A percentile compares a stretch with the other conserved stretches of the same genome.
Evolutionary conservation across 2,329 filamentous ascomycete species (phyloP).

Genomic region (Ophiognomonia clavigignenti-juglandacearum): DNA sequence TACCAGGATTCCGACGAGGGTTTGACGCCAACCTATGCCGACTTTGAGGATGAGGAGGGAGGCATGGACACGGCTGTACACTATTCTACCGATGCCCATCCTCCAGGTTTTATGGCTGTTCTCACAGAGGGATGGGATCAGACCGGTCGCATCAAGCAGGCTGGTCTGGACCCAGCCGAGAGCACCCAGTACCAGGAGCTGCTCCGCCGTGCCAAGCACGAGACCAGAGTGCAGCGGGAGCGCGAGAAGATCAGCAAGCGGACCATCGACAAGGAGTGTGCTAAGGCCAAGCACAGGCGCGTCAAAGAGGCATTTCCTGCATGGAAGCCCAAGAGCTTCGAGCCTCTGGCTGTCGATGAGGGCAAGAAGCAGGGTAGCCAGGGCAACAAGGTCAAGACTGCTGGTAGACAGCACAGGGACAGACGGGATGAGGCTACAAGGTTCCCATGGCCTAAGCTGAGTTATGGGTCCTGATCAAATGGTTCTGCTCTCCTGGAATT

Average conservation of each 20-base stretch:
- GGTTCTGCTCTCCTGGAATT: no score
- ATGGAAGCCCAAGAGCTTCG: neutral
- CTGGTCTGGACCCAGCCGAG: neutral
- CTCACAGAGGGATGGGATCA: neutral
- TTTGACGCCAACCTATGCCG: neutral
- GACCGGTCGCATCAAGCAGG: neutral
- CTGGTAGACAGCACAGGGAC: neutral
- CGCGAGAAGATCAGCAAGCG: neutral
- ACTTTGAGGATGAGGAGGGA: neutral
- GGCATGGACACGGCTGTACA: no score
- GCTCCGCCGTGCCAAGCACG: neutral
- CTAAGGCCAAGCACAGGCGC: neutral
- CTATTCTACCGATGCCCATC: neutral
- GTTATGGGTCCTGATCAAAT: no score
- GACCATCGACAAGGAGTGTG: neutral
- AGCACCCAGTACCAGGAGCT: neutral
- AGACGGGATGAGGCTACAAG: neutral
- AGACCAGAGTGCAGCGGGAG: neutral
- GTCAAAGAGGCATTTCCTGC: neutral
- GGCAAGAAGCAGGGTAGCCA: neutral
- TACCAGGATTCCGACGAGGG: neutral
- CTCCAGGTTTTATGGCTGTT: neutral
- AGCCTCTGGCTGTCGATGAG: neutral
- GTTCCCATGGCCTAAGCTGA: no score
- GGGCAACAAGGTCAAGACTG: neutral